Percentiles rank a stretch among this genome's conserved stretches.
Evolutionary conservation across 495 filamentous ascomycete species (phyloP).

Genomic region (Tuber melanosporum): DNA sequence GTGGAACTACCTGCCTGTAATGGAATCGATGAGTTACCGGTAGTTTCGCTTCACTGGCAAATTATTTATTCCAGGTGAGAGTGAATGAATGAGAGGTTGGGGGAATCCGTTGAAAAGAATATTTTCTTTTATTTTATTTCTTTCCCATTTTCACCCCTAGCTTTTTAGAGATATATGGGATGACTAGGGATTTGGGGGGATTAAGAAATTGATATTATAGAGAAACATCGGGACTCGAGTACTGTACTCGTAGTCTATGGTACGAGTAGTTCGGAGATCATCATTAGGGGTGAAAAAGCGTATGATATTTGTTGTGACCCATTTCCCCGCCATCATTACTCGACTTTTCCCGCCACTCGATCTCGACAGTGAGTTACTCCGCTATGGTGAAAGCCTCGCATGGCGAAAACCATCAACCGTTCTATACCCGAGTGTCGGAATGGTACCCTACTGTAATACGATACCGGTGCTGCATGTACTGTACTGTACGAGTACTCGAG

Average conservation of each 20-base stretch:
- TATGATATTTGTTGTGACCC: neutral
- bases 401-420: neutral
- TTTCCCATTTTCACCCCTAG: neutral
- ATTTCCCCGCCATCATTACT: neutral
- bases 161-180: neutral
- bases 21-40: neutral
- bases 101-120: neutral
- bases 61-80: neutral
- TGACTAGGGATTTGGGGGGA: too few relatives aligned
- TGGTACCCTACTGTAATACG: too few relatives aligned
- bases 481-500: too few relatives aligned
- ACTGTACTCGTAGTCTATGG: too few relatives aligned
- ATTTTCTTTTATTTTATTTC: neutral
- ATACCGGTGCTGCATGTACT: too few relatives aligned
- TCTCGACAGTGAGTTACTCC: neutral
- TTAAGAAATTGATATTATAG: neutral
- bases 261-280: neutral
- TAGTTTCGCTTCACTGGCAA: neutral
- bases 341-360: neutral
- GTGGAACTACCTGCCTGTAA: neutral
- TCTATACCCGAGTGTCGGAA: neutral
- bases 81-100: neutral
- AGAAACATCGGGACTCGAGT: neutral
- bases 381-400: neutral
- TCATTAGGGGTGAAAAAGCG: neutral